phyloP scores from a whole-genome alignment of 805 yeast genomes.

The Cyberlindnera sargentensis region DNA sequence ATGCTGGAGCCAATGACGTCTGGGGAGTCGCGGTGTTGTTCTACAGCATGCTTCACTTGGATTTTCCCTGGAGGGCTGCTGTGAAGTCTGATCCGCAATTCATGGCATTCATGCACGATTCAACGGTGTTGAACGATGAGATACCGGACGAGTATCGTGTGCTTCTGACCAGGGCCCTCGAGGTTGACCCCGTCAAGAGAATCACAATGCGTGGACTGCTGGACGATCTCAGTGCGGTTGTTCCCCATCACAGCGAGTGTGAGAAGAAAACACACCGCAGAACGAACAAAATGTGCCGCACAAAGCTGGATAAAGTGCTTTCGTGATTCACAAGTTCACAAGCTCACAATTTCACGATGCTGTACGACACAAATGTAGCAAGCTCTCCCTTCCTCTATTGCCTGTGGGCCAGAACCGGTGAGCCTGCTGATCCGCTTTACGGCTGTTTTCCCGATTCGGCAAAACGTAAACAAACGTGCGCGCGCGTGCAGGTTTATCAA shows the following conservation, averaged over 20 bases:
- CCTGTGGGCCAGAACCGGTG: not conserved
- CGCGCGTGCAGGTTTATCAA: too few relatives aligned
- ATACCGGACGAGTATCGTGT: conserved; percentile 5
- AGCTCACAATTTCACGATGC: too few relatives aligned
- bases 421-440: not conserved
- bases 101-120: conserved; percentile 3
- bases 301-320: not conserved
- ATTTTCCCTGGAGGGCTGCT: conserved; percentile 46
- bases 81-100: conserved; percentile 25
- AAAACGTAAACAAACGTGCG: conserved; percentile 15
- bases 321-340: too few relatives aligned
- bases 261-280: conserved; percentile 3
- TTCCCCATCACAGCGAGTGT: conserved; percentile 2
- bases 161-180: conserved; percentile 1
- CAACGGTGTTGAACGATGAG: not conserved
- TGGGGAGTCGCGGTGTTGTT: conserved; percentile 89
- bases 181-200: conserved; percentile 6
- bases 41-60: conserved; percentile 60
- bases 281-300: conserved; percentile 1
- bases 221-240: not conserved
- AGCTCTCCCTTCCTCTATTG: too few relatives aligned
- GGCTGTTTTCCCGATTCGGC: conserved; percentile 13
- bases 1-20: conserved; percentile 73
- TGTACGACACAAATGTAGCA: too few relatives aligned
- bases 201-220: conserved; percentile 7